Base-by-base conservation (phyloP, 2,329 filamentous ascomycete genomes). In the Herpotrichia juniperi region DNA sequence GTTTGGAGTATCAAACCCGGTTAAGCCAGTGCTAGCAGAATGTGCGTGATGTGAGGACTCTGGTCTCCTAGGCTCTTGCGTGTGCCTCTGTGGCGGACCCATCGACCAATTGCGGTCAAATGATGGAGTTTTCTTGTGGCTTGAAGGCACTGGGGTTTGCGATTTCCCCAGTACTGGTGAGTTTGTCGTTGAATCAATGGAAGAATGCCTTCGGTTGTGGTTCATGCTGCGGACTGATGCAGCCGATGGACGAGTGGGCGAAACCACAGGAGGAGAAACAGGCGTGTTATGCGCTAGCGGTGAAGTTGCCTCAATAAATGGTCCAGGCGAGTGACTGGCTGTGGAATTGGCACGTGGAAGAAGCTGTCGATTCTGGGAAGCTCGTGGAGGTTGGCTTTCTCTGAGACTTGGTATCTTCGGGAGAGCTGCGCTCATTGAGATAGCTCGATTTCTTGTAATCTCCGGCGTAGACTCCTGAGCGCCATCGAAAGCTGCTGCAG, bases 161-260 rank as follows among this genome's bases (percentile, higher is more conserved):
- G 66, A 42, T 49, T 68, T 68, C 14, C 51, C 63, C 7, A 69
- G 66, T 8, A 62, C 60, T 6, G 68, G 58, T 6, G 66, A 56
- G 37, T 58, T 69, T 19, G 63, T 56, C 45, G 85, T 81, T 68
- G 87, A 88, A 61, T 96, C 91, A 43, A 90, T 91, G 2, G 91
- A 94, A 1, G 93, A 97, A 74, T 96, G 92, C 53, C 92, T 88
- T 35, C 92, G 85, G 34, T 89, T 90, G 70, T 96, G 91, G 64
- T 94, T 87, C 62, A 96, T 78, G 53, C 91, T 90, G 61, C 91
- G 84, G 34, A 96, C 83, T 10, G 90, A 93, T 31, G 91, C 90
- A 51, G 91, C 90, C 11, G 91, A 96, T 2, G 91, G 90, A 44
- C 83, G 79, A 24, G 70, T 69, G 1, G 77, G 56, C 30, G 75